phyloP scores from a whole-genome alignment of 1,284 basidiomycete genomes.

The Cutaneotrichosporon sp. region DNA sequence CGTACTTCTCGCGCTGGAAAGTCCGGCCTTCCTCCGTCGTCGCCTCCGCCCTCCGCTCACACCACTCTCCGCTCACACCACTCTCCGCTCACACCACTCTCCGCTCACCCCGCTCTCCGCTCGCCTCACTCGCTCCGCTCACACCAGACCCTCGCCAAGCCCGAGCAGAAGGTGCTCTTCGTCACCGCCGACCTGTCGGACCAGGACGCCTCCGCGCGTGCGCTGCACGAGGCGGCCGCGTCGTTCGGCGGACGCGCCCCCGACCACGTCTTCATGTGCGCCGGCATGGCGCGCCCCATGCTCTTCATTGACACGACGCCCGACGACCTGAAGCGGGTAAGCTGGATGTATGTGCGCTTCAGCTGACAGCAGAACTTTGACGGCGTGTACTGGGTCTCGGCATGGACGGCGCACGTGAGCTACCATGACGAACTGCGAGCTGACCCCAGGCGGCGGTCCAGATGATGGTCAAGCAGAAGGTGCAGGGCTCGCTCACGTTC shows the following conservation, averaged over 20 bases:
- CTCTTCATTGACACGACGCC: conserved; percentile 72
- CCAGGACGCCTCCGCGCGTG: conserved; percentile 59
- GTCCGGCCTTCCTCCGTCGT: no score
- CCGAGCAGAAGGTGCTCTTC: conserved; percentile 62
- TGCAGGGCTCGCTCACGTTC: conserved; percentile 71
- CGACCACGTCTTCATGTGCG: conserved; percentile 76
- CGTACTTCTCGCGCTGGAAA: no score
- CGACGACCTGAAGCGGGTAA: conserved; percentile 62
- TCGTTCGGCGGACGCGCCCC: conserved; percentile 63
- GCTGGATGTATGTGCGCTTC: background rate
- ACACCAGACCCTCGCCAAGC: conserved; percentile 47
- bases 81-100: background rate
- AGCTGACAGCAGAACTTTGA: conserved; percentile 49
- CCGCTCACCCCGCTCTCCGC: background rate
- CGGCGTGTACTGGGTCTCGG: conserved; percentile 59
- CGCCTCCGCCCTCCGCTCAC: no score
- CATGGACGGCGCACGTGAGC: conserved; percentile 67
- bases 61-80: no score
- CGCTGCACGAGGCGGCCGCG: conserved; percentile 63
- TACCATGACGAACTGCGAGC: background rate
- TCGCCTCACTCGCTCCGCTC: background rate
- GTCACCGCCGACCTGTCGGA: conserved; percentile 66
- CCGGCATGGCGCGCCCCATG: conserved; percentile 67
- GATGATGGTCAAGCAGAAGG: conserved; percentile 65
- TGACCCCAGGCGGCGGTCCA: conserved; percentile 61